A percentile compares a stretch with the other conserved stretches of the same genome.
These are phyloP conservation scores for Lentinula aciculospora DNA, from an alignment of 768 basidiomycete genomes.

Conservation along the genomic window DNA sequence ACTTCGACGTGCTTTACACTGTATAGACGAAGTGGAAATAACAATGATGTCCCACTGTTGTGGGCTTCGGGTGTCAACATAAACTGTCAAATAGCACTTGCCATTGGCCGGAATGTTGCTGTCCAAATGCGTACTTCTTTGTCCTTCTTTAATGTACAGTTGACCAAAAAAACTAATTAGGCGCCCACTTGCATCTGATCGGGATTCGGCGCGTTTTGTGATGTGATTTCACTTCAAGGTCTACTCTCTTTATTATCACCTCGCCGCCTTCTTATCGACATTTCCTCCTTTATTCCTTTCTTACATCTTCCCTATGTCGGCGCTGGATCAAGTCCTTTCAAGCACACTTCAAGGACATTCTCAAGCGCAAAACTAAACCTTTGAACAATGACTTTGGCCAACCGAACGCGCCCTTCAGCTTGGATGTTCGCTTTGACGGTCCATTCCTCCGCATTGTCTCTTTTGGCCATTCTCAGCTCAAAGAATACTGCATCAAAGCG, in stretches of 20 bases:
- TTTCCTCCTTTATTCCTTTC: neutral
- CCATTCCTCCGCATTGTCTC: neutral
- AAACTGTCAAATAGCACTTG: no score
- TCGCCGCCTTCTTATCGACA: neutral
- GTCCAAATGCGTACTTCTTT: neutral
- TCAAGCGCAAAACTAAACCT: neutral
- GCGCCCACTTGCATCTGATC: neutral
- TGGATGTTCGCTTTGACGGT: neutral
- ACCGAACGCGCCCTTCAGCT: neutral
- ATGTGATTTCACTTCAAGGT: neutral
- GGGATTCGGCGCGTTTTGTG: neutral
- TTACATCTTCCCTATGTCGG: neutral
- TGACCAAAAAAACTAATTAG: neutral
- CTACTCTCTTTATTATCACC: constrained; percentile 3
- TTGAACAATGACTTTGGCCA: neutral
- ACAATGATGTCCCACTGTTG: no score
- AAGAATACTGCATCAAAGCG: neutral
- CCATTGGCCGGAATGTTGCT: neutral
- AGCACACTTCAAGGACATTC: neutral
- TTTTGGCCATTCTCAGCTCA: neutral
- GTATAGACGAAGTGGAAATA: no score
- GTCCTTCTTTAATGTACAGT: neutral
- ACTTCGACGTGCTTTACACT: no score
- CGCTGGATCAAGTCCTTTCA: neutral
- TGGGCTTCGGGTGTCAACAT: no score